Conservation (phyloP, 148 eudicot species). For the Chenopodium berlandieri region DNA sequence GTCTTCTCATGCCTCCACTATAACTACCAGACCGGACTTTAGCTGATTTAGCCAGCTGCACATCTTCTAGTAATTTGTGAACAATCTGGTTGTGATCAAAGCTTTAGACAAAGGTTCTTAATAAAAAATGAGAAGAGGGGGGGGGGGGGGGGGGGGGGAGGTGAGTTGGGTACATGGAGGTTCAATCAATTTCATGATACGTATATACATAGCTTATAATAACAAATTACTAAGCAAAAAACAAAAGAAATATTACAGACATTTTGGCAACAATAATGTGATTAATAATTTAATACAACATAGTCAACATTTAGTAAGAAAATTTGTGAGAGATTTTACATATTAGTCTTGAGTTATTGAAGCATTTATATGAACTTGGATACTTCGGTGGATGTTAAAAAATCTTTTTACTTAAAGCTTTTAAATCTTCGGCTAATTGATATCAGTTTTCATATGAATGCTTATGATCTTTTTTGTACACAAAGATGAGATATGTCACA, state of each 20-base stretch:
- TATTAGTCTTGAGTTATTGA: background rate
- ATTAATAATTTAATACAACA: too few relatives aligned
- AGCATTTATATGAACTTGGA: background rate
- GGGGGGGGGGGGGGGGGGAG: too few relatives aligned
- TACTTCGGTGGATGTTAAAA: background rate
- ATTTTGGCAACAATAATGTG: background rate
- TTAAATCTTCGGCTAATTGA: background rate
- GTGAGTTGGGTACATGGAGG: too few relatives aligned
- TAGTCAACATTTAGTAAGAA: background rate
- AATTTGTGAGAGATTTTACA: background rate
- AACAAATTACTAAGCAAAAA: background rate
- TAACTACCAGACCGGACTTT: constrained; percentile 65
- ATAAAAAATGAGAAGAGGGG: background rate
- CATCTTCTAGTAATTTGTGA: constrained; percentile 57
- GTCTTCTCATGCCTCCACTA: constrained; percentile 91
- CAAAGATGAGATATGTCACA: background rate
- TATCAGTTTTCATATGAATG: background rate
- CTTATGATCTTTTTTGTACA: background rate
- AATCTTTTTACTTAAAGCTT: too few relatives aligned
- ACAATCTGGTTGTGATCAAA: constrained; percentile 36
- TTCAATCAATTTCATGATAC: too few relatives aligned
- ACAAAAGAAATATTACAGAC: too few relatives aligned
- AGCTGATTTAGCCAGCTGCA: constrained; percentile 53
- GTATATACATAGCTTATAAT: background rate
- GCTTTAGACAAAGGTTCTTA: background rate